A percentile compares a stretch with the other conserved stretches of the same genome.
Conservation (phyloP, 202 grass and related monocot genomes). For the Bolboschoenoplectus hybrid region DNA sequence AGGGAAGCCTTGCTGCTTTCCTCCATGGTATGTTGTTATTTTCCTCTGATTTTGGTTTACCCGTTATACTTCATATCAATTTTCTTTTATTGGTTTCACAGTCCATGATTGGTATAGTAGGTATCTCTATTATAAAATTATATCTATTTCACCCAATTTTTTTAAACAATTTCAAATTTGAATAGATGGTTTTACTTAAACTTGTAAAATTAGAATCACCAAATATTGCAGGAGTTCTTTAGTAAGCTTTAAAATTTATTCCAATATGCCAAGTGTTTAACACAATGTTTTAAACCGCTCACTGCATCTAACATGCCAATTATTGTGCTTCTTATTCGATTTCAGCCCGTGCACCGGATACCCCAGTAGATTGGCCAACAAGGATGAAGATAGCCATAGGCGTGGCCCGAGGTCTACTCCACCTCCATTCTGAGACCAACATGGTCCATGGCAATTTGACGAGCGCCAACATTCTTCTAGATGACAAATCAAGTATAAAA, state of each 20-base stretch:
- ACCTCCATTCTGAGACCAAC: slow-evolving; percentile 68
- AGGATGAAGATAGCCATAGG: slow-evolving; percentile 78
- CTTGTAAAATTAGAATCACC: slow-evolving; percentile 24
- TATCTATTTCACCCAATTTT: not conserved
- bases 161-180: not conserved
- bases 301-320: slow-evolving; percentile 22
- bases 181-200: not conserved
- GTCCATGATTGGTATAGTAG: slow-evolving; percentile 22
- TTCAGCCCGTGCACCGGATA: slow-evolving; percentile 77
- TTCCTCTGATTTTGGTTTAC: slow-evolving; percentile 24
- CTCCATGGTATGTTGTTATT: slow-evolving; percentile 67
- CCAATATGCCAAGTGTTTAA: not conserved
- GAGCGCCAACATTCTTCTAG: slow-evolving; percentile 81
- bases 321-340: not conserved
- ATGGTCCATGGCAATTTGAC: slow-evolving; percentile 91
- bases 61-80: not conserved
- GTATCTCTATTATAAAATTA: not conserved
- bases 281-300: not conserved
- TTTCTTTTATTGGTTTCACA: not conserved
- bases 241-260: too few species aligned
- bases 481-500: slow-evolving; percentile 60
- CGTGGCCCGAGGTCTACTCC: slow-evolving; percentile 63
- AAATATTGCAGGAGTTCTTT: not conserved
- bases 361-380: slow-evolving; percentile 61
- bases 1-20: slow-evolving; percentile 80